Conservation (phyloP, 805 yeast genomes). For the Metschnikowia orientalis region DNA sequence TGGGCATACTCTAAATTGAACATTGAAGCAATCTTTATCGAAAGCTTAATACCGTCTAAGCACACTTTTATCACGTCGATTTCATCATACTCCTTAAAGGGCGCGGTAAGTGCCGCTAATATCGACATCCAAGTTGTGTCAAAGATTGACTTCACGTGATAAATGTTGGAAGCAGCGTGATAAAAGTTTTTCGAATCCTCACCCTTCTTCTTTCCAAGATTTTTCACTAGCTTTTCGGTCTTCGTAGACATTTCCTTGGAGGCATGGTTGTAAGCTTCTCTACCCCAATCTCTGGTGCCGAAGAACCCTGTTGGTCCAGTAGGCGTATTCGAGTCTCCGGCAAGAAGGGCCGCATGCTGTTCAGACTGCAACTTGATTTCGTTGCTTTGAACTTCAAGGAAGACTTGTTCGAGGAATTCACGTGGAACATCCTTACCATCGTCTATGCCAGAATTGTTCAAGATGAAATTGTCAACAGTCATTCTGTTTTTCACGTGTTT, state of each 20-base stretch:
- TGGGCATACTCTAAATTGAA: conserved; percentile 82
- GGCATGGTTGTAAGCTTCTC: conserved; percentile 88
- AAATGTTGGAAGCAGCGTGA: conserved; percentile 80
- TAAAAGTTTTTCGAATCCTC: conserved; percentile 46
- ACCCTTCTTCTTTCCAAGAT: conserved; percentile 48
- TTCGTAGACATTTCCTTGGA: conserved; percentile 87
- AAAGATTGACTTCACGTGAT: conserved; percentile 89
- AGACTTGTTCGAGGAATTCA: conserved; percentile 65
- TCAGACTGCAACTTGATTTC: conserved; percentile 92
- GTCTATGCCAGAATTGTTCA: conserved; percentile 87
- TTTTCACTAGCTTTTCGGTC: conserved; percentile 77
- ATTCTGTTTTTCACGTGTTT: conserved; percentile 80
- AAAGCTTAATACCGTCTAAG: conserved; percentile 79
- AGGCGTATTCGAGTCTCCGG: conserved; percentile 48
- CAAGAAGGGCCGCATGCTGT: conserved; percentile 83
- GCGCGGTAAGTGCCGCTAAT: conserved; percentile 89
- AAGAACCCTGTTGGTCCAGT: conserved; percentile 47
- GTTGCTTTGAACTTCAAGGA: conserved; percentile 69
- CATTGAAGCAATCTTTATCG: conserved; percentile 78
- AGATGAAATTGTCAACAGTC: conserved; percentile 82
- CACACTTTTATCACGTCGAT: conserved; percentile 63
- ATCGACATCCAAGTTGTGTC: conserved; percentile 97
- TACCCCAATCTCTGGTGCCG: conserved; percentile 61
- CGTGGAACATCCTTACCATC: conserved; percentile 81
- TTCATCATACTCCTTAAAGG: conserved; percentile 85